Conservation (phyloP, 2,329 filamentous ascomycete species). For the Fusarium sulawesiense region DNA sequence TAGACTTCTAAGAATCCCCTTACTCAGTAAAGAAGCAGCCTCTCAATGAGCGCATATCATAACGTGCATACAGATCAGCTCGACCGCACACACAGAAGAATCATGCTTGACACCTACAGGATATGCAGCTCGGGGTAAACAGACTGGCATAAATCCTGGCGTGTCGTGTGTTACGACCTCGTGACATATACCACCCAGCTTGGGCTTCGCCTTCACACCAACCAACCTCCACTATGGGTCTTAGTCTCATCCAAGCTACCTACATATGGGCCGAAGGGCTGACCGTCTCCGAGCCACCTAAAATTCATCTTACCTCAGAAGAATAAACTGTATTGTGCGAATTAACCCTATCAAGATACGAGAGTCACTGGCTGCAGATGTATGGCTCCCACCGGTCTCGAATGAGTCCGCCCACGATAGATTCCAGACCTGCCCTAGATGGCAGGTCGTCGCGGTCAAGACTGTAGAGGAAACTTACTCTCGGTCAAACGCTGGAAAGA, state of each 20-base stretch:
- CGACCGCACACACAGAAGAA: background rate
- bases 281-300: background rate
- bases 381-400: background rate
- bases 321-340: background rate
- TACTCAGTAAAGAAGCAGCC: background rate
- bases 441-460: background rate
- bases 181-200: conserved; percentile 1
- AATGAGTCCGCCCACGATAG: background rate
- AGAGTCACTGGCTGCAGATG: background rate
- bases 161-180: background rate
- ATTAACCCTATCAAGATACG: background rate
- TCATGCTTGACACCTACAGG: background rate
- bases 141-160: background rate
- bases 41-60: background rate
- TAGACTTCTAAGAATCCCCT: background rate
- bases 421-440: background rate
- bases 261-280: background rate
- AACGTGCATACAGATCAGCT: background rate
- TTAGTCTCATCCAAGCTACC: background rate
- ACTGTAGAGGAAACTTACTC: background rate
- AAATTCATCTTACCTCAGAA: background rate
- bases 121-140: background rate
- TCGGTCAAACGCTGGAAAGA: background rate
- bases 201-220: conserved; percentile 1
- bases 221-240: conserved; percentile 1